phyloP scores from a whole-genome alignment of 2,329 filamentous ascomycete species.

The Calonectria pseudoturangicola region DNA sequence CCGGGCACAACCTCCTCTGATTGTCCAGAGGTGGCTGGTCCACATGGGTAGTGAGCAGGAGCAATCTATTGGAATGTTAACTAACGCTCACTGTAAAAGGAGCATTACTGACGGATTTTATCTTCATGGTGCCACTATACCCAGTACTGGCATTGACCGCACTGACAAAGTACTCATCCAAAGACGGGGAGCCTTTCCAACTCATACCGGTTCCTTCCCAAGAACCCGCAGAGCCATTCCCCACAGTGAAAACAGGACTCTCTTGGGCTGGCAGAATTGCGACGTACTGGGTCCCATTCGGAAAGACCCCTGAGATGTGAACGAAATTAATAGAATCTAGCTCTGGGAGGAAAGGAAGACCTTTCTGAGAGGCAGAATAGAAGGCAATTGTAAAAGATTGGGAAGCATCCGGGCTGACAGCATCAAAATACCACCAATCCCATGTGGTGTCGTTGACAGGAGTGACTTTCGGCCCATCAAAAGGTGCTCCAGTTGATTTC shows the following conservation, averaged over 20 bases:
- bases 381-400: background rate
- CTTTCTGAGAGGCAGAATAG: background rate
- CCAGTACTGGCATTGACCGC: background rate
- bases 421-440: conserved; percentile 4
- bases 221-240: background rate
- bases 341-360: background rate
- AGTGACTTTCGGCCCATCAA: background rate
- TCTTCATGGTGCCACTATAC: background rate
- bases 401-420: background rate
- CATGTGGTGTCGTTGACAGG: background rate
- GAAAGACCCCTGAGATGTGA: background rate
- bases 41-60: too few relatives aligned
- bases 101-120: too few relatives aligned
- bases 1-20: too few relatives aligned
- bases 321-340: background rate
- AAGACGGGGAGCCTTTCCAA: background rate
- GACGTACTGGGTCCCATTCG: background rate
- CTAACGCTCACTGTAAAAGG: too few relatives aligned
- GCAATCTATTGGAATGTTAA: too few relatives aligned
- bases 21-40: too few relatives aligned
- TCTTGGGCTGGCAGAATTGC: background rate
- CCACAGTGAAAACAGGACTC: background rate
- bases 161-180: background rate
- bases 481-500: background rate
- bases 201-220: conserved; percentile 1